Evolutionary conservation across 805 yeast species (phyloP), one percentile per base, ranked within the genome.

Genomic region (Yamadazyma takamatsuzukensis): DNA sequence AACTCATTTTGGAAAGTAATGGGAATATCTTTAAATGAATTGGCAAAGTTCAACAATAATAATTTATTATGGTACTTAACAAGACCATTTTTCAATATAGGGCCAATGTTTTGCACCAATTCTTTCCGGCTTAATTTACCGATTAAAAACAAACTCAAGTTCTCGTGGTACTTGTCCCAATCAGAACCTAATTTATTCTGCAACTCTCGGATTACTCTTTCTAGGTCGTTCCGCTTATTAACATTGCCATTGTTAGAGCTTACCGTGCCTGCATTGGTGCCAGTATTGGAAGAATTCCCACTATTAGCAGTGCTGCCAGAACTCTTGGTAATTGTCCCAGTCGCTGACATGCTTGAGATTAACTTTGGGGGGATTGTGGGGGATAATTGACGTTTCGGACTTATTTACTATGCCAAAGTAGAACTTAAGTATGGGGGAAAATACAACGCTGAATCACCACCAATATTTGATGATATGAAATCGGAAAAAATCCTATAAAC

Each of bases 161-260:
- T 70, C 35, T 80, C 83, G 41, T 94, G 89, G 56, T 90, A 90
- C 37, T 72, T 73, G 41, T 82, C 90, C 98, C 98, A 90, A 33
- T 76, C 74, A 27, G 71, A 65, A 2, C 96, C 97, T 37, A 90
- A 57, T 39, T 72, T 69, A 33, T 70, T 70, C 43, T 85, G 89
- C 41, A 93, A 76, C 34, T 83, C 86, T 22, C 74, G 69, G 49
- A 89, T 85, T 37, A 88, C 65, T 12, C 43, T 40, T 40, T 63
- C 70, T 18, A 67, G 47, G 32, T 65, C 67, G 22, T 48, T 43
- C 21, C 68, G 40, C 33, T 60, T 57, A 13, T 15, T 18, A n/a
- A 23, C 14, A 6, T 17, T 27, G 19, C 30, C 30, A 34, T 34
- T 34, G 15, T 21, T 28, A 3, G 30, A 11, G 10, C 24, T 22